Percentiles rank a stretch among this genome's conserved stretches.
Conservation (phyloP, 805 yeast species). For the Saccharomycopsis capsularis region DNA sequence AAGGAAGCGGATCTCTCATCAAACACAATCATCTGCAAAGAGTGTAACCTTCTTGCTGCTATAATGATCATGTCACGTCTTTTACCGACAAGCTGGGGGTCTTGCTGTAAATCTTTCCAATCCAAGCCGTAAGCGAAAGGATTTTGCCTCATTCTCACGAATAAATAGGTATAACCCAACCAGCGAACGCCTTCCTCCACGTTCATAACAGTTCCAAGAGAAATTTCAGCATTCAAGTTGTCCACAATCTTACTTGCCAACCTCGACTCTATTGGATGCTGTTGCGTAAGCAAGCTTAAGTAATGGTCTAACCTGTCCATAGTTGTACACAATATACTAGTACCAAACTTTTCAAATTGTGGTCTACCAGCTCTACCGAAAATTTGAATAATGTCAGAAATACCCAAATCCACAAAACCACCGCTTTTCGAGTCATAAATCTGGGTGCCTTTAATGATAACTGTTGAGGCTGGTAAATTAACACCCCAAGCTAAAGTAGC, state of each 20-base stretch:
- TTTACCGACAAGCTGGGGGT: conserved; percentile 68
- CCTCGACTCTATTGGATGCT: conserved; percentile 91
- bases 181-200: conserved; percentile 92
- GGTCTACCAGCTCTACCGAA: conserved; percentile 99
- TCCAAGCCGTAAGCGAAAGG: conserved; percentile 89
- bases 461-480: conserved; percentile 95
- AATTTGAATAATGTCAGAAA: conserved; percentile 94
- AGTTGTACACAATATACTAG: conserved; percentile 84
- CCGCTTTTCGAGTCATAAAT: conserved; percentile 92
- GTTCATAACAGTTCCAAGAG: conserved; percentile 90
- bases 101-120: conserved; percentile 78
- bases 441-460: conserved; percentile 92
- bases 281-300: conserved; percentile 82
- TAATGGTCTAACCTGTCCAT: conserved; percentile 79
- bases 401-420: conserved; percentile 89
- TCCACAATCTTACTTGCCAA: conserved; percentile 75
- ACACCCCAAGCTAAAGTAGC: conserved; percentile 99
- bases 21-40: conserved; percentile 86
- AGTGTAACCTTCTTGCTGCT: conserved; percentile 80
- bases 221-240: conserved; percentile 92
- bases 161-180: conserved; percentile 96
- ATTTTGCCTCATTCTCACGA: conserved; percentile 88
- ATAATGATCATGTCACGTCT: conserved; percentile 67
- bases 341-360: conserved; percentile 86
- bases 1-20: conserved; percentile 80